Conservation (phyloP, 345 rosid species). For the Salix caprea region DNA sequence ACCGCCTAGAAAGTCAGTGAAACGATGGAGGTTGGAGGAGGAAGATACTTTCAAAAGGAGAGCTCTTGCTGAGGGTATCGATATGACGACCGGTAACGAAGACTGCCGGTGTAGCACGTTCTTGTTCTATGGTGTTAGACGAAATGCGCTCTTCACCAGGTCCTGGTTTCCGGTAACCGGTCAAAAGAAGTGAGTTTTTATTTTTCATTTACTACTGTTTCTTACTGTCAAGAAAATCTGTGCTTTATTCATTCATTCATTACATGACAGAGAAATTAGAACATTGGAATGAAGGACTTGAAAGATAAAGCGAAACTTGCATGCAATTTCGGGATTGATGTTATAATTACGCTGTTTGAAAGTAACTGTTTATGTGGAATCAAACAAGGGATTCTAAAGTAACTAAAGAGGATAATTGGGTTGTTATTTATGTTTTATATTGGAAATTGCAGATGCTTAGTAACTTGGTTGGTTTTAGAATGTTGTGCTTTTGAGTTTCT, state of each 20-base stretch:
- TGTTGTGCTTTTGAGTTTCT: neutral
- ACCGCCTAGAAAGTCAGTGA: slow-evolving; percentile 33
- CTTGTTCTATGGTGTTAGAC: slow-evolving; percentile 56
- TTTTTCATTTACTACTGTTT: neutral
- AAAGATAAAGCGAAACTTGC: neutral
- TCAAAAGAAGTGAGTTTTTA: slow-evolving; percentile 48
- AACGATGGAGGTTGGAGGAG: slow-evolving; percentile 60
- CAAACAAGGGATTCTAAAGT: neutral
- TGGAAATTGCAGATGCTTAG: neutral
- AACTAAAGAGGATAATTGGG: neutral
- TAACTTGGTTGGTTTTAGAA: neutral
- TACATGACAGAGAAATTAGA: neutral
- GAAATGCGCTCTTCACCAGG: slow-evolving; percentile 75
- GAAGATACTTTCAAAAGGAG: slow-evolving; percentile 83
- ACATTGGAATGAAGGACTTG: neutral
- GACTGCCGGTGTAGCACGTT: slow-evolving; percentile 50
- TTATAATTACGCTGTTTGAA: neutral
- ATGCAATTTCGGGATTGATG: neutral
- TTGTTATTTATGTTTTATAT: neutral
- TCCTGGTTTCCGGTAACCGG: slow-evolving; percentile 77
- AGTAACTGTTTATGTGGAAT: neutral
- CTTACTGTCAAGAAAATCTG: neutral
- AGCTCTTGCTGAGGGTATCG: slow-evolving; percentile 68
- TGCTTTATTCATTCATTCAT: neutral
- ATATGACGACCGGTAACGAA: slow-evolving; percentile 43